These are phyloP conservation scores for Ceraceosorus bombacis DNA, from an alignment of 1,284 basidiomycete genomes.

Conservation along the genomic window DNA sequence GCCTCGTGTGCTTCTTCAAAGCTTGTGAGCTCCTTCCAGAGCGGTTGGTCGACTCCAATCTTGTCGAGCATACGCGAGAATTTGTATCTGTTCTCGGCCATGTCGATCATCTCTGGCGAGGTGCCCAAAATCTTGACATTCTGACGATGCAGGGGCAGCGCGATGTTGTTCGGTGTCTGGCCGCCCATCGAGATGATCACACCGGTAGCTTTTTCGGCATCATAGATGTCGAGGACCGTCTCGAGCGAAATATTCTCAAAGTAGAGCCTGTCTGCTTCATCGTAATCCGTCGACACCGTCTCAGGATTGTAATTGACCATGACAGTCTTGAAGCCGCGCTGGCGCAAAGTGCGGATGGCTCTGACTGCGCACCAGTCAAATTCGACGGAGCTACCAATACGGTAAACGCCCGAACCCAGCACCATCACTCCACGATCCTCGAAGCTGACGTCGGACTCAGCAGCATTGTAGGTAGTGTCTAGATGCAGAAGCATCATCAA, in stretches of 20 bases:
- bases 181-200: constrained; percentile 97
- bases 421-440: constrained; percentile 92
- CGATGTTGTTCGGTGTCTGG: constrained; percentile 97
- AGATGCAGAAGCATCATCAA: constrained; percentile 43
- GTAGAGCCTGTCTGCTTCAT: constrained; percentile 95
- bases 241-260: constrained; percentile 98
- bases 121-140: constrained; percentile 98
- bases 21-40: constrained; percentile 92
- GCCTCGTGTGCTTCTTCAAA: constrained; percentile 69
- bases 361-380: constrained; percentile 99
- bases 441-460: constrained; percentile 83
- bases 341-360: constrained; percentile 86
- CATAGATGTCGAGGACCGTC: constrained; percentile 94
- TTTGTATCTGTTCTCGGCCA: constrained; percentile 97
- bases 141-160: constrained; percentile 82
- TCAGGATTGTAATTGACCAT: constrained; percentile 99
- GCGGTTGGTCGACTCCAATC: constrained; percentile 92
- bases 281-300: constrained; percentile 97
- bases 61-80: constrained; percentile 96
- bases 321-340: constrained; percentile 87
- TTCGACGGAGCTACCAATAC: constrained; percentile 97
- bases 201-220: constrained; percentile 77
- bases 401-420: constrained; percentile 93
- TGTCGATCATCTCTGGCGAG: constrained; percentile 99
- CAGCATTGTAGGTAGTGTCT: constrained; percentile 88